Evolutionary conservation across 169 alveolate genomes (phyloP), one percentile per base, ranked within the genome.

Genomic region (Eimeria maxima): DNA sequence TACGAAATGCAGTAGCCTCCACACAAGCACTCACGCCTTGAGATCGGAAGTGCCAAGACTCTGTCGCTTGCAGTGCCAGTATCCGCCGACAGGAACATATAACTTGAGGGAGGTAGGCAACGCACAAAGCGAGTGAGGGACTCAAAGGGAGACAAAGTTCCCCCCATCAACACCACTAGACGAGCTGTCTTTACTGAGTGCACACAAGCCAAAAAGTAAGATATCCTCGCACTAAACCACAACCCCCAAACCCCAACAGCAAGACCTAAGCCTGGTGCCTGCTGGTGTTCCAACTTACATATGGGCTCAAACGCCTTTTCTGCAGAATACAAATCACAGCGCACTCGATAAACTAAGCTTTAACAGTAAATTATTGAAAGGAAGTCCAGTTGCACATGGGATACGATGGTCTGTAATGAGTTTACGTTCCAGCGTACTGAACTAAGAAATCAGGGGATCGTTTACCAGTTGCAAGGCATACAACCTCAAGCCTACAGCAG

Each of bases 141-240:
- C 71, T 50, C 91, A 83, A 83, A 83, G 27, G 91, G 91, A 24
- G 91, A 83, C 16, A 83, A 44, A 0, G 91, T 83, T n/a, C 91
- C 91, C 33, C 91, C 91, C 91, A 83, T 83, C 50, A 83, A 38
- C 47, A 83, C 91, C 74, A 83, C 91, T 50, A 83, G 73, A 1
- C 91, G 91, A 55, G 57, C 14, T 33, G 91, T 74, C 53, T 83
- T 83, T 7, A 83, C 91, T 83, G 73, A 10, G 65, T 1, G 18
- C 38, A 57, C 55, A 50, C 71, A 81, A 45, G 53, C 22, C 60
- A 90, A 16, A 69, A 11, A 45, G 65, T 3, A 0, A 89, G 20
- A 38, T 8, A 27, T 27, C 18, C 2, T 53, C 60, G 38, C 38
- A 33, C 44, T 8, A 27, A 55, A 11, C 92, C 11, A n/a, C 3